Conservation (phyloP, 179 eudicot species). For the Amaranthus tricolor region DNA sequence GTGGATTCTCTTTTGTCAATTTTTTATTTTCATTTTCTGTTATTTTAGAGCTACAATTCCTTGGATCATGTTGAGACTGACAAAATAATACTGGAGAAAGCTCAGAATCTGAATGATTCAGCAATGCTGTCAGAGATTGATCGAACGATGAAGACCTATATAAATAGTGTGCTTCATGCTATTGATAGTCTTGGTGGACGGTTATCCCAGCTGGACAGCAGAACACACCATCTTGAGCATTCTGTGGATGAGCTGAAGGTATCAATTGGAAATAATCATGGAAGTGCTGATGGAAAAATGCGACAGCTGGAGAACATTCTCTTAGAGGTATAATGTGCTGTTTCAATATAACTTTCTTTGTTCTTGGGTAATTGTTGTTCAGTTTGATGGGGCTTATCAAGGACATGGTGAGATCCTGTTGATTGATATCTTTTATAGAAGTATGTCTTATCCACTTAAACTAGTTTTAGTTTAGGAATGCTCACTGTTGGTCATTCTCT, state of each 20-base stretch:
- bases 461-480: no score
- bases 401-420: not conserved
- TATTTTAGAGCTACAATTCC: constrained; percentile 40
- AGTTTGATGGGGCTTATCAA: not conserved
- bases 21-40: constrained; percentile 1
- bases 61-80: constrained; percentile 34
- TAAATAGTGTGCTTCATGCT: constrained; percentile 42
- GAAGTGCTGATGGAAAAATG: constrained; percentile 49
- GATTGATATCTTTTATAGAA: not conserved
- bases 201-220: constrained; percentile 49
- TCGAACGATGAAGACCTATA: constrained; percentile 38
- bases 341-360: not conserved
- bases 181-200: constrained; percentile 49
- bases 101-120: constrained; percentile 32
- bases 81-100: constrained; percentile 34
- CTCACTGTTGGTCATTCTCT: no score
- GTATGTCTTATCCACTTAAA: not conserved
- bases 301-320: constrained; percentile 52
- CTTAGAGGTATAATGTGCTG: constrained; percentile 38
- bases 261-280: constrained; percentile 41
- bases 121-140: constrained; percentile 42
- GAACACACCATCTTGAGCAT: constrained; percentile 48
- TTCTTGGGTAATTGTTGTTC: not conserved
- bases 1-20: not conserved
- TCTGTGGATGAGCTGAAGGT: constrained; percentile 50